These are phyloP conservation scores for Oenanthe javanica DNA, from an alignment of 140 eudicot genomes.

Conservation along the genomic window DNA sequence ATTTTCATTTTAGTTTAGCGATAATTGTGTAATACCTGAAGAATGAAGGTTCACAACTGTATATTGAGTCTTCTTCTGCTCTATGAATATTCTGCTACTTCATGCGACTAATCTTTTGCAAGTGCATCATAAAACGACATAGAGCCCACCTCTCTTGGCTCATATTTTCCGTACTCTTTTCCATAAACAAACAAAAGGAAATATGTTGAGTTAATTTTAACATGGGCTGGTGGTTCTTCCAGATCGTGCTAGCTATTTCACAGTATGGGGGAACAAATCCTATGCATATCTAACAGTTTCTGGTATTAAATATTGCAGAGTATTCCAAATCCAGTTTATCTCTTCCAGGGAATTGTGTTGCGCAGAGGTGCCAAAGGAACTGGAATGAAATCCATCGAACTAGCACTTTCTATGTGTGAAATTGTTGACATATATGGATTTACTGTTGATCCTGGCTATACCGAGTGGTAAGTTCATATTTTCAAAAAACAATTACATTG, in stretches of 20 bases:
- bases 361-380: slow-evolving; percentile 99
- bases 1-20: not conserved
- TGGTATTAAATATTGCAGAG: slow-evolving; percentile 36
- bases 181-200: not conserved
- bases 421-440: slow-evolving; percentile 92
- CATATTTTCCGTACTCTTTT: not conserved
- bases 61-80: not conserved
- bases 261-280: not conserved
- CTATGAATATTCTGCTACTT: not conserved
- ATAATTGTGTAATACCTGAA: not conserved
- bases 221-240: not conserved
- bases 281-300: slow-evolving; percentile 12
- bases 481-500: not conserved
- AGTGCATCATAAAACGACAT: not conserved
- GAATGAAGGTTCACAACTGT: not conserved
- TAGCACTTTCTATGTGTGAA: slow-evolving; percentile 98
- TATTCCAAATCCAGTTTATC: slow-evolving; percentile 88
- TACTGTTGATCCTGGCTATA: slow-evolving; percentile 98
- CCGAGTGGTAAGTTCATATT: slow-evolving; percentile 60
- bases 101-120: not conserved
- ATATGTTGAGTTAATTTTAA: not conserved
- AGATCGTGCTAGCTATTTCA: not conserved
- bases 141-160: not conserved
- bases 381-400: slow-evolving; percentile 95
- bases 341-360: slow-evolving; percentile 93